Evolutionary conservation across 805 yeast genomes (phyloP).

Genomic region (Ogataea allantospora): DNA sequence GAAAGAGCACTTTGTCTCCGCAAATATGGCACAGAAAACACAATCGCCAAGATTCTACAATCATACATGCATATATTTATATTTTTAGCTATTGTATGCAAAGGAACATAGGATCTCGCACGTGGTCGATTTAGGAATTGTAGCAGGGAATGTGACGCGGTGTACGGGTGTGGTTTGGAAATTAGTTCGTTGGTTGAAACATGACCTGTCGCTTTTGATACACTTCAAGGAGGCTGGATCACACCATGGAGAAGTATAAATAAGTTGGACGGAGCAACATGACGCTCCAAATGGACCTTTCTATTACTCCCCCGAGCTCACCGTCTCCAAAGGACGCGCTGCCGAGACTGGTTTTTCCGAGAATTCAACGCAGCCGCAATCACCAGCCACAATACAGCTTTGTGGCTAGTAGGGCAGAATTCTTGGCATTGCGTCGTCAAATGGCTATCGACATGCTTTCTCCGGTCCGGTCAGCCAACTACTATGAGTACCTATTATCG

Average conservation of each 20-base stretch:
- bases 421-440: conserved; percentile 9
- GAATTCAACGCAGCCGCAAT: conserved; percentile 1
- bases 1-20: too few relatives aligned
- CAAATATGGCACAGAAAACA: too few relatives aligned
- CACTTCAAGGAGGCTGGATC: background rate
- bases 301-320: conserved; percentile 3
- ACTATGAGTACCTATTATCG: conserved; percentile 12
- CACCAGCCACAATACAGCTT: conserved; percentile 5
- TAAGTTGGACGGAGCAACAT: background rate
- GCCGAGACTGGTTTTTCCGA: conserved; percentile 12
- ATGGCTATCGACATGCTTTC: conserved; percentile 7
- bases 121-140: background rate
- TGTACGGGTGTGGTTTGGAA: conserved; percentile 1
- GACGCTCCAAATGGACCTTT: background rate
- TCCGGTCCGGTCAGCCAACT: conserved; percentile 9
- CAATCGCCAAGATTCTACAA: too few relatives aligned
- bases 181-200: background rate
- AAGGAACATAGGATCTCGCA: background rate
- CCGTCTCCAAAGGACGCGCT: background rate
- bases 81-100: background rate
- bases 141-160: background rate
- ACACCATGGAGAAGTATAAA: background rate
- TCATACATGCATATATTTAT: background rate
- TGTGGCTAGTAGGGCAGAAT: conserved; percentile 9
- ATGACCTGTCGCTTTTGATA: background rate